Conservation (phyloP, 2,329 filamentous ascomycete species). For the Ploettnerulaceae sp. region DNA sequence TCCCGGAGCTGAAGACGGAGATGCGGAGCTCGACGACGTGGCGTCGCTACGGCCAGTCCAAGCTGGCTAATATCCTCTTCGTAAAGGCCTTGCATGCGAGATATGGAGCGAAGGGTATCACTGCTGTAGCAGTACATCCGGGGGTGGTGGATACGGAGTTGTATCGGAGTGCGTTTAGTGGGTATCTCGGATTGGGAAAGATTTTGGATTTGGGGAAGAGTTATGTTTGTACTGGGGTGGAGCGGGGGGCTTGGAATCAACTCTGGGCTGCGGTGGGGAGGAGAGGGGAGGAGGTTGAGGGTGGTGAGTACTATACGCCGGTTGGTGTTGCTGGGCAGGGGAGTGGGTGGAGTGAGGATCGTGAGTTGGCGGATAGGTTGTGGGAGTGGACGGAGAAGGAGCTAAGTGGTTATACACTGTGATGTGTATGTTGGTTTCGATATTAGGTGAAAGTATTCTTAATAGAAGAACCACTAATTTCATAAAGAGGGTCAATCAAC, state of each 20-base stretch:
- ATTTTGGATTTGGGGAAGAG: constrained; percentile 11
- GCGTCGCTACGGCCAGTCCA: constrained; percentile 22
- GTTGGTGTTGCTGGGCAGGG: constrained; percentile 33
- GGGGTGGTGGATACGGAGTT: constrained; percentile 18
- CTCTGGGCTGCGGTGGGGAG: constrained; percentile 13
- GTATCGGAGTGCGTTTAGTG: constrained; percentile 7
- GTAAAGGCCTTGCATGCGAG: constrained; percentile 2
- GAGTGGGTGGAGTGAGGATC: constrained; percentile 7
- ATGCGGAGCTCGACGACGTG: constrained; percentile 4
- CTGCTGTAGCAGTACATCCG: constrained; percentile 17
- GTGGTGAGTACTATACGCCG: constrained; percentile 37
- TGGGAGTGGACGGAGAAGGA: constrained; percentile 21
- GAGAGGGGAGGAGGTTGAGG: constrained; percentile 26
- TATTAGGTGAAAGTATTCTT: too few species aligned
- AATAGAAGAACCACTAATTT: too few species aligned
- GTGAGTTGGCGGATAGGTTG: constrained; percentile 13
- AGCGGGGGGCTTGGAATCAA: constrained; percentile 12
- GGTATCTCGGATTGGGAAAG: constrained; percentile 2
- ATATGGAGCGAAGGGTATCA: constrained; percentile 11
- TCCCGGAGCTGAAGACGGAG: constrained; percentile 31
- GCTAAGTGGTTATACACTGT: constrained; percentile 22
- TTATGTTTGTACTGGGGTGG: constrained; percentile 8
- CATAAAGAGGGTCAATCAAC: too few species aligned
- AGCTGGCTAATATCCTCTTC: constrained; percentile 19
- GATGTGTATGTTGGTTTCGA: too few species aligned